Evolutionary conservation across 2,329 filamentous ascomycete species (phyloP).

Genomic region (Didymella exigua): DNA sequence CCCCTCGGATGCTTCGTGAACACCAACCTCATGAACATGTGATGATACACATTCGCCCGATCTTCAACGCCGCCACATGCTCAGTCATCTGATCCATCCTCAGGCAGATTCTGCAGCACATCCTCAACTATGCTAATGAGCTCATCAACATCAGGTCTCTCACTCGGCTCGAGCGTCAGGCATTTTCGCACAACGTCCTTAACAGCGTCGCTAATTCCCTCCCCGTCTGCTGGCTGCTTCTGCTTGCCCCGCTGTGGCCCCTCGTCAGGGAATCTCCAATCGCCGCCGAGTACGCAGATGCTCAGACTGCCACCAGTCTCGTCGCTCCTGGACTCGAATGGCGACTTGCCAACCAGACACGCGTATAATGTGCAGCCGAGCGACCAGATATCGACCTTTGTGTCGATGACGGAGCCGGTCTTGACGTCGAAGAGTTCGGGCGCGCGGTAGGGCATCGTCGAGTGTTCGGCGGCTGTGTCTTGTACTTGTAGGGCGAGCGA

Average conservation of each 20-base stretch:
- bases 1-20: not conserved
- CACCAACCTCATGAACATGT: not conserved
- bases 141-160: conserved; percentile 85
- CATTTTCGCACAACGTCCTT: conserved; percentile 88
- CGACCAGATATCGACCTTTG: conserved; percentile 98
- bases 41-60: not conserved
- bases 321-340: conserved; percentile 93
- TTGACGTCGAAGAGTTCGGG: conserved; percentile 98
- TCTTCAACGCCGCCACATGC: not conserved
- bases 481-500: conserved; percentile 90
- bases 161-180: conserved; percentile 81
- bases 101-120: conserved; percentile 70
- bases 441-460: conserved; percentile 97
- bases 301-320: conserved; percentile 94
- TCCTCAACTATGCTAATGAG: conserved; percentile 78
- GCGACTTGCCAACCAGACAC: conserved; percentile 93
- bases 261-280: conserved; percentile 97
- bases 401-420: conserved; percentile 88
- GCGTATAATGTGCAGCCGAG: conserved; percentile 97
- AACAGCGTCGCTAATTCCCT: conserved; percentile 76
- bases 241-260: conserved; percentile 63
- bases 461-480: conserved; percentile 93
- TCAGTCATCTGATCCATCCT: conserved; percentile 54
- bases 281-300: conserved; percentile 88
- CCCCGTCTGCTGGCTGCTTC: conserved; percentile 53